These are phyloP conservation scores for Cadophora luteo-olivacea DNA, from an alignment of 2,329 filamentous ascomycete genomes.

Conservation along the genomic window DNA sequence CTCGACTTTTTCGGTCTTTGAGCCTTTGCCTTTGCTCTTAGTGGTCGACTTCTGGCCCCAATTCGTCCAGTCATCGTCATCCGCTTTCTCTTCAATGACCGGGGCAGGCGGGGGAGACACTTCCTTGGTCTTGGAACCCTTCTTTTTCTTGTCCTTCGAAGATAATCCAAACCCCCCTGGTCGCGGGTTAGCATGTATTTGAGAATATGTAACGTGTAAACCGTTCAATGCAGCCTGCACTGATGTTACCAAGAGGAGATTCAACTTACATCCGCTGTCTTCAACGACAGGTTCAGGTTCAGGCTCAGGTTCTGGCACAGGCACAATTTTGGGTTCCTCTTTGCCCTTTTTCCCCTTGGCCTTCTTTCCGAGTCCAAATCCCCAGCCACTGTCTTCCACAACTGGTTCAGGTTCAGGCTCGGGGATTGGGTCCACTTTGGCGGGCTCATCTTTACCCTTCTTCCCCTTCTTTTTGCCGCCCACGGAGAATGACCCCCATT, in stretches of 20 bases:
- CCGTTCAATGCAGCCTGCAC: conserved; percentile 26
- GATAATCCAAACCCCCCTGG: conserved; percentile 32
- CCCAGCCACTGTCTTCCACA: conserved; percentile 20
- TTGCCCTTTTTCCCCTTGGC: conserved; percentile 19
- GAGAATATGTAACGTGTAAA: background rate
- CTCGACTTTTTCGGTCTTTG: conserved; percentile 44
- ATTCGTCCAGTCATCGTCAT: conserved; percentile 41
- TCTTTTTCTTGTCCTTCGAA: conserved; percentile 54
- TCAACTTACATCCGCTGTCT: conserved; percentile 43
- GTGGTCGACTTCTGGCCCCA: conserved; percentile 42
- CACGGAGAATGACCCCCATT: conserved; percentile 47
- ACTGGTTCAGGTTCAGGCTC: conserved; percentile 44
- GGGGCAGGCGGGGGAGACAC: conserved; percentile 31
- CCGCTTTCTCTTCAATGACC: conserved; percentile 37
- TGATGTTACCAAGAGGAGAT: background rate
- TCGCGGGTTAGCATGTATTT: conserved; percentile 19
- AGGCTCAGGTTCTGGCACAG: conserved; percentile 25
- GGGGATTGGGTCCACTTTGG: conserved; percentile 7
- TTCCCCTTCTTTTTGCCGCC: conserved; percentile 41
- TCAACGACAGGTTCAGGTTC: conserved; percentile 41
- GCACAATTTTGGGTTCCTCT: conserved; percentile 16
- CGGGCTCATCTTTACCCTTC: conserved; percentile 1
- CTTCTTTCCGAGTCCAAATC: conserved; percentile 16
- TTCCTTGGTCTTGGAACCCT: conserved; percentile 44
- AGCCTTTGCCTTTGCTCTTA: conserved; percentile 36